Conservation (phyloP, 768 basidiomycete species). For the Suillus tomentosus region DNA sequence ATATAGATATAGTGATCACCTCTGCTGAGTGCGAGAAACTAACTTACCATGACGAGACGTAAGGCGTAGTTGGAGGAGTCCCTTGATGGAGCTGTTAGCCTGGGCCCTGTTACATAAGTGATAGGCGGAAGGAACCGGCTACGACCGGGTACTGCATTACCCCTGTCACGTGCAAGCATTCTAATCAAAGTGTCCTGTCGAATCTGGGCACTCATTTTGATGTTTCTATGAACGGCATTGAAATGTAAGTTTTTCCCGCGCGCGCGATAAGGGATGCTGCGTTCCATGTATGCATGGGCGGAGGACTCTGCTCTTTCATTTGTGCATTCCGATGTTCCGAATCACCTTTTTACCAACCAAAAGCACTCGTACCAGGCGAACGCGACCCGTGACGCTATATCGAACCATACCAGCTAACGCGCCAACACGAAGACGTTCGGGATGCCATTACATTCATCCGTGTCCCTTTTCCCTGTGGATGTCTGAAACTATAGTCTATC, state of each 20-base stretch:
- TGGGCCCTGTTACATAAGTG: background rate
- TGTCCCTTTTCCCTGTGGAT: background rate
- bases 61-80: background rate
- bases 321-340: background rate
- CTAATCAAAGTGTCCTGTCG: background rate
- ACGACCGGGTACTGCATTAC: background rate
- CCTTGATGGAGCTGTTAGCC: no score
- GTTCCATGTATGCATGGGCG: background rate
- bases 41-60: conserved; percentile 36
- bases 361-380: background rate
- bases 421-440: background rate
- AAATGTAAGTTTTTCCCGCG: background rate
- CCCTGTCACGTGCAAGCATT: background rate
- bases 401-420: background rate
- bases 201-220: background rate
- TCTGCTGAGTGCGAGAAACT: background rate
- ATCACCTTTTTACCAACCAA: background rate
- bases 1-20: background rate
- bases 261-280: background rate
- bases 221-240: background rate
- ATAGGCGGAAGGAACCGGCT: background rate
- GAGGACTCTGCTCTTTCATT: background rate
- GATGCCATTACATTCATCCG: background rate
- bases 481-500: background rate
- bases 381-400: background rate